These are phyloP conservation scores for Dendryphion nanum DNA, from an alignment of 2,329 filamentous ascomycete genomes.

Conservation along the genomic window DNA sequence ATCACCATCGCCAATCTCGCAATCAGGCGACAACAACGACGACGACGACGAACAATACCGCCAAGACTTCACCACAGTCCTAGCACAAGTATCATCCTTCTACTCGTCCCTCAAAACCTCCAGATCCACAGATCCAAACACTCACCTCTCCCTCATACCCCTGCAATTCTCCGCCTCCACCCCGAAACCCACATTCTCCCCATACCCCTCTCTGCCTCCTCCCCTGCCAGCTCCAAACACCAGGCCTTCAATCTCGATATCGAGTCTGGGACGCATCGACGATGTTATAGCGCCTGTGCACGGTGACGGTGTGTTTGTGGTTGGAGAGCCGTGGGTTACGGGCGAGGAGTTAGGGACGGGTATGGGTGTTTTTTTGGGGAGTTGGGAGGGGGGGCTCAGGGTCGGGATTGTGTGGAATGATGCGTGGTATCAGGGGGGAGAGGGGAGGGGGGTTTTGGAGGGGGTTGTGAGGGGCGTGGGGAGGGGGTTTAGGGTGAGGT, in stretches of 20 bases:
- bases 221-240: slow-evolving; percentile 9
- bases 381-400: slow-evolving; percentile 35
- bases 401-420: slow-evolving; percentile 46
- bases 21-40: too few species aligned
- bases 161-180: too few species aligned
- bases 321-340: slow-evolving; percentile 45
- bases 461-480: not conserved
- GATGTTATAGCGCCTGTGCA: slow-evolving; percentile 26
- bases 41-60: too few species aligned
- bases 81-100: not conserved
- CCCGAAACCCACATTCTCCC: not conserved
- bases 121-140: not conserved
- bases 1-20: not conserved
- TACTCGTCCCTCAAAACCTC: not conserved
- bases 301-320: slow-evolving; percentile 15
- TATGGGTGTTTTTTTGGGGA: slow-evolving; percentile 43
- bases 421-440: slow-evolving; percentile 38
- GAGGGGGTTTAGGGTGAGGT: too few species aligned
- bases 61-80: too few species aligned
- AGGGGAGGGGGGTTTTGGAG: slow-evolving; percentile 9
- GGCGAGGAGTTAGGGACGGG: slow-evolving; percentile 45
- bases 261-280: slow-evolving; percentile 29
- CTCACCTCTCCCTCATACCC: not conserved
- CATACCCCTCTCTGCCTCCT: not conserved
- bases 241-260: slow-evolving; percentile 8